These are phyloP conservation scores for Alternaria sp. DNA, from an alignment of 2,329 filamentous ascomycete species.

Conservation along the genomic window DNA sequence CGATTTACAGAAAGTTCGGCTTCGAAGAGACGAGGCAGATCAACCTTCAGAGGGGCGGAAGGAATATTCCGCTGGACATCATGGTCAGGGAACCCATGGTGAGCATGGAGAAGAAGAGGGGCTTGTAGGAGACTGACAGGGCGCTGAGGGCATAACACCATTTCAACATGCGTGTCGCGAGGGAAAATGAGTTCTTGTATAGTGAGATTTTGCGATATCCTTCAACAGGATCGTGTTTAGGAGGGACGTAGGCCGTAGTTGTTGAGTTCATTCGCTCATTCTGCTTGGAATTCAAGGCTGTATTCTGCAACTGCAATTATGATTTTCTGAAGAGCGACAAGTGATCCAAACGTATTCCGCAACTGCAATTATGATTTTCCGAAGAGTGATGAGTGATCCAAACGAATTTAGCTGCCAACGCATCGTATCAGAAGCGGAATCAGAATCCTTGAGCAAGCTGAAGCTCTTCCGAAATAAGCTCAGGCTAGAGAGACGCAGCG, in stretches of 20 bases:
- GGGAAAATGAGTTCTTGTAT: not conserved
- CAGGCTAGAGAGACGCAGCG: not conserved
- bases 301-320: not conserved
- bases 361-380: not conserved
- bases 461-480: not conserved
- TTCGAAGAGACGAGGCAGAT: constrained; percentile 71
- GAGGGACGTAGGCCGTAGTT: not conserved
- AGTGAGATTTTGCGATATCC: constrained; percentile 2
- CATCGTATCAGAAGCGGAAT: not conserved
- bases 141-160: constrained; percentile 12
- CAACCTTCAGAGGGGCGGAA: constrained; percentile 63
- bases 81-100: constrained; percentile 76
- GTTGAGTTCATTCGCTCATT: constrained; percentile 2
- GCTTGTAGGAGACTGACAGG: constrained; percentile 2
- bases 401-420: not conserved
- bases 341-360: not conserved
- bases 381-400: not conserved
- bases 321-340: not conserved
- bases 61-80: constrained; percentile 72
- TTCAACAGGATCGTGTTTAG: constrained; percentile 29
- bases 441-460: not conserved
- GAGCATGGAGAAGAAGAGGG: constrained; percentile 25
- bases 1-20: constrained; percentile 77
- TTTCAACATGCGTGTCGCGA: constrained; percentile 32
- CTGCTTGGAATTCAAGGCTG: not conserved